A percentile compares a stretch with the other conserved stretches of the same genome.
Conservation (phyloP, 176 grass and related monocot species). For the Triticum urartu region DNA sequence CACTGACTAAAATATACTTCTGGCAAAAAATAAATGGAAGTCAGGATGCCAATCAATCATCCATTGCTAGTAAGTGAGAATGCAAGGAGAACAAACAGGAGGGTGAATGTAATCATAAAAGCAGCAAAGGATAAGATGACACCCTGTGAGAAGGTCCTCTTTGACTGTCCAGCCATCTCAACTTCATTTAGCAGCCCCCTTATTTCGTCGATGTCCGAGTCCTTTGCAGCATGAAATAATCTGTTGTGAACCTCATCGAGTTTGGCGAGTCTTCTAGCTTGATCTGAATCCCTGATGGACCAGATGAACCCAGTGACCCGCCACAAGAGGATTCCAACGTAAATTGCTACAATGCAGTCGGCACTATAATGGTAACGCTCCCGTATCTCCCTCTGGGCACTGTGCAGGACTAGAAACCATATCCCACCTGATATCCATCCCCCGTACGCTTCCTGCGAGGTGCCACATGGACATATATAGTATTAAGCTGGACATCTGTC, state of each 20-base stretch:
- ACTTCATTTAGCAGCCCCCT: constrained; percentile 72
- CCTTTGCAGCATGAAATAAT: constrained; percentile 60
- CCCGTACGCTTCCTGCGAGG: constrained; percentile 79
- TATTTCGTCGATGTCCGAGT: constrained; percentile 70
- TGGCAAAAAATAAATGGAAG: background rate
- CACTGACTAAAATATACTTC: background rate
- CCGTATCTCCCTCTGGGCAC: constrained; percentile 79
- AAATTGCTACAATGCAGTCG: constrained; percentile 88
- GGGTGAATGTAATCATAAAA: constrained; percentile 51
- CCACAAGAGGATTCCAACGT: constrained; percentile 79
- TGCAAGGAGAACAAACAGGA: constrained; percentile 61
- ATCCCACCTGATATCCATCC: constrained; percentile 73
- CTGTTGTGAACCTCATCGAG: constrained; percentile 61
- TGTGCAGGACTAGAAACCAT: constrained; percentile 85
- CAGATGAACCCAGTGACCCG: constrained; percentile 80
- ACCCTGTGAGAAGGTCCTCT: constrained; percentile 45
- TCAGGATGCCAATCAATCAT: constrained; percentile 34
- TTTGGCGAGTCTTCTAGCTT: constrained; percentile 57
- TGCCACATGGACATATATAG: background rate
- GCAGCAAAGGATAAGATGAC: constrained; percentile 59
- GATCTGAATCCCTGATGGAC: constrained; percentile 45
- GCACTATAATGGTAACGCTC: constrained; percentile 81
- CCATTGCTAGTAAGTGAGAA: constrained; percentile 78
- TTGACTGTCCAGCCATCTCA: constrained; percentile 59
- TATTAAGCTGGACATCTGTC: background rate